phyloP scores from a whole-genome alignment of 75 land plant species.

The Pseudotsuga menziesii region DNA sequence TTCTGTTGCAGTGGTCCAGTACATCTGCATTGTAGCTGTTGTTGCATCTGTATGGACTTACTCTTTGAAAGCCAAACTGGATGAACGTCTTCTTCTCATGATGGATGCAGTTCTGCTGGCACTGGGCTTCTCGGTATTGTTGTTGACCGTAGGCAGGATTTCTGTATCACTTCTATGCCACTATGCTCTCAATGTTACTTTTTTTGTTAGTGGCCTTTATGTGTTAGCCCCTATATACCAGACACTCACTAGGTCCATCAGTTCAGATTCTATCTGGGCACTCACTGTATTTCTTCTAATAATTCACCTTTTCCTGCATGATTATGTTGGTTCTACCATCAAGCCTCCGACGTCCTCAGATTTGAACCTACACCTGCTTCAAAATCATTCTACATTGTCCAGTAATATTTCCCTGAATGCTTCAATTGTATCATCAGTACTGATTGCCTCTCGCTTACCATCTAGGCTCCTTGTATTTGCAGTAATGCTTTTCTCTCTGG shows the following conservation, averaged over 20 bases:
- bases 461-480: conserved; percentile 86
- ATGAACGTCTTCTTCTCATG: conserved; percentile 49
- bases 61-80: conserved; percentile 52
- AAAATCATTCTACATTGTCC: conserved; percentile 45
- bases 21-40: conserved; percentile 70
- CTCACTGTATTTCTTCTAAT: conserved; percentile 64
- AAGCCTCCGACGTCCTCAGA: conserved; percentile 47
- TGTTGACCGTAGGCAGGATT: conserved; percentile 44
- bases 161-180: conserved; percentile 41
- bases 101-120: conserved; percentile 64
- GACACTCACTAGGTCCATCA: conserved; percentile 85
- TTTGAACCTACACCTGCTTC: conserved; percentile 5
- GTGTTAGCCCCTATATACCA: conserved; percentile 87
- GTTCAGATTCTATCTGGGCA: conserved; percentile 96
- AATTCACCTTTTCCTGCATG: conserved; percentile 87
- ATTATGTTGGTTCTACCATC: conserved; percentile 74
- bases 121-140: conserved; percentile 55
- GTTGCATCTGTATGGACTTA: conserved; percentile 76
- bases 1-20: conserved; percentile 81
- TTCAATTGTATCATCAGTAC: conserved; percentile 86
- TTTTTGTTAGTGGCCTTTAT: conserved; percentile 76
- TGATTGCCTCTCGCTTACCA: conserved; percentile 91
- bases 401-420: conserved; percentile 85
- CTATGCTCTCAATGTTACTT: conserved; percentile 53
- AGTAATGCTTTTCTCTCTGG: conserved; percentile 86